phyloP scores from a whole-genome alignment of 331 rosid species.

The Prunus yedoensis region DNA sequence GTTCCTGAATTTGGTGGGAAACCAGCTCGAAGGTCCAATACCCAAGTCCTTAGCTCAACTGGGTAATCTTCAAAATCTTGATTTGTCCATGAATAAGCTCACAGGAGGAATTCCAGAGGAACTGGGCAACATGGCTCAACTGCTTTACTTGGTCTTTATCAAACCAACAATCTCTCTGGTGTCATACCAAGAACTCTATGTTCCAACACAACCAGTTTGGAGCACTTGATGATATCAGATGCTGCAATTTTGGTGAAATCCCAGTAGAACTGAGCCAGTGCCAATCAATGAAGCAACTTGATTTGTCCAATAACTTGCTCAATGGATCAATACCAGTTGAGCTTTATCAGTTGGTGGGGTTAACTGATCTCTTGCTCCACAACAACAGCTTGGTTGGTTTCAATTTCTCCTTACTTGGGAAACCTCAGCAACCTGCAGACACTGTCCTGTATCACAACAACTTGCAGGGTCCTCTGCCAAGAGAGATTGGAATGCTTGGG shows the following conservation, averaged over 20 bases:
- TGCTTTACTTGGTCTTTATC: slow-evolving; percentile 65
- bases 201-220: slow-evolving; percentile 68
- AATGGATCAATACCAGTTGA: slow-evolving; percentile 68
- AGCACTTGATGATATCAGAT: slow-evolving; percentile 51
- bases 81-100: slow-evolving; percentile 71
- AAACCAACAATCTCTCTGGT: slow-evolving; percentile 58
- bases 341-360: slow-evolving; percentile 41
- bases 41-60: slow-evolving; percentile 55
- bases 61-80: slow-evolving; percentile 66
- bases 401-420: slow-evolving; percentile 60
- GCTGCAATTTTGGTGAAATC: slow-evolving; percentile 52
- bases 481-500: slow-evolving; percentile 79
- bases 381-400: slow-evolving; percentile 80
- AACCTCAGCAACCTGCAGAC: slow-evolving; percentile 58
- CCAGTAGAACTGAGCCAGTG: slow-evolving; percentile 65
- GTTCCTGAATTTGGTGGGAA: slow-evolving; percentile 64
- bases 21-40: slow-evolving; percentile 62
- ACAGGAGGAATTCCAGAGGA: slow-evolving; percentile 64
- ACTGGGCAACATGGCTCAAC: slow-evolving; percentile 56
- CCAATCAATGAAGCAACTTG: slow-evolving; percentile 62
- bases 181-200: slow-evolving; percentile 59
- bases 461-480: slow-evolving; percentile 64
- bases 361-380: slow-evolving; percentile 73
- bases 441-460: slow-evolving; percentile 65
- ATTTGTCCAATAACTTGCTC: slow-evolving; percentile 70